phyloP scores from a whole-genome alignment of 2,329 filamentous ascomycete genomes.

The Cladophialophora chaetospira region DNA sequence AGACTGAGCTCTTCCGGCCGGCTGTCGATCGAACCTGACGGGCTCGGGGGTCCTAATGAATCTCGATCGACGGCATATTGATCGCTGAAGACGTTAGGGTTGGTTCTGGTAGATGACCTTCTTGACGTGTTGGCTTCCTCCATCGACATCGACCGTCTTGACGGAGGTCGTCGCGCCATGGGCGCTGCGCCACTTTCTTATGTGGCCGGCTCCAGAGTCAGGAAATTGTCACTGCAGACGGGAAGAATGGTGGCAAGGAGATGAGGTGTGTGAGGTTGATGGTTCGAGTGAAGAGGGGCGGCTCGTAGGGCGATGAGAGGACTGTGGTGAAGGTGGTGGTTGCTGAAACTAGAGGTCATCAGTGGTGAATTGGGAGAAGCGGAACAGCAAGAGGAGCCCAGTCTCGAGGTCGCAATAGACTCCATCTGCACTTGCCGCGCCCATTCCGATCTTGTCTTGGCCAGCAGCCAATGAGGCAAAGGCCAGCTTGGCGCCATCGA shows the following conservation, averaged over 20 bases:
- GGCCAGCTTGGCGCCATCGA: slow-evolving; percentile 2
- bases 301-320: not conserved
- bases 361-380: slow-evolving; percentile 1
- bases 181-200: slow-evolving; percentile 30
- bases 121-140: slow-evolving; percentile 17
- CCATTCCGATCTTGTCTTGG: slow-evolving; percentile 9
- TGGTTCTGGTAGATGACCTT: slow-evolving; percentile 29
- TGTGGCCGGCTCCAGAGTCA: slow-evolving; percentile 11
- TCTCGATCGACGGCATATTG: slow-evolving; percentile 47
- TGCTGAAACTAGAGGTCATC: slow-evolving; percentile 15
- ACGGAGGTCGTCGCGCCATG: slow-evolving; percentile 30
- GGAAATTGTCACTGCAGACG: not conserved
- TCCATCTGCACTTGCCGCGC: slow-evolving; percentile 9
- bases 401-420: slow-evolving; percentile 21
- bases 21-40: slow-evolving; percentile 20
- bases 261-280: not conserved
- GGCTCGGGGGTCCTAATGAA: slow-evolving; percentile 13
- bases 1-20: slow-evolving; percentile 24
- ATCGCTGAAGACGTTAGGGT: slow-evolving; percentile 52
- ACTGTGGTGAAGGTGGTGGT: slow-evolving; percentile 12
- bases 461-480: not conserved
- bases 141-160: slow-evolving; percentile 17
- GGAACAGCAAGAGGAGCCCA: not conserved
- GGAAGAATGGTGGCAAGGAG: not conserved
- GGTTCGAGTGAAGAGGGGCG: not conserved